Evolutionary conservation across 371 early-diverging fungal species (phyloP), one percentile per base, ranked within the genome.

Genomic region (Mucor saturninus): DNA sequence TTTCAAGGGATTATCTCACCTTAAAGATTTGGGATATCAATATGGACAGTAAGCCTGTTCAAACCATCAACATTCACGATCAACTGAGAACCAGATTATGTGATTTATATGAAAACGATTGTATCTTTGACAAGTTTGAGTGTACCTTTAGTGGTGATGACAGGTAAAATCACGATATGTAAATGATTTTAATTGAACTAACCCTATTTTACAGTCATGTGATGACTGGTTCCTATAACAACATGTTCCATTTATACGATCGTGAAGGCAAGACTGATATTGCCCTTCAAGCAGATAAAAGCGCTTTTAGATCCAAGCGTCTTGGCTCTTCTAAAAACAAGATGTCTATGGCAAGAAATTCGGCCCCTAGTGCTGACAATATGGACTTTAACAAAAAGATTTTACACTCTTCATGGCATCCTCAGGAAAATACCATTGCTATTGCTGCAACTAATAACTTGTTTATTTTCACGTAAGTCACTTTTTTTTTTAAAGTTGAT

Each of bases 111-210:
- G 99, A 98, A 71, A 98, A 96, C 76, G 99, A 98, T 74, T 96
- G 95, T 80, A 98, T 98, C 73, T 98, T 98, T 84, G 99, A 99
- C 85, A 98, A 98, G 81, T 99, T 99, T 67, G 99, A 99, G 76
- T 96, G 97, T 84, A 95, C 89, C 51, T 94, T 96, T 69, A 94
- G 94, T 68, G 98, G 97, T 31, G 94, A 97, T 73, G 96, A 95
- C 57, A 73, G 69, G 81, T 76, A 71, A 52, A 32, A 45, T 7
- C 10, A 95, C 65, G 82, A 93, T 38, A 95, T 95, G 11, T 77
- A 95, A 94, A 71, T 93, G 91, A 85, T 54, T 89, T 92, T 67
- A 29, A 56, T 21, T 90, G 87, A 67, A 93, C 95, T 32, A 4
- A 15, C 15, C 1, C 32, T 10, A 14, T 6, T 9, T 26, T 89